Percentiles rank a stretch among this genome's conserved stretches.
These are phyloP conservation scores for Eutrema japonicum DNA, from an alignment of 345 rosid species.

Conservation along the genomic window DNA sequence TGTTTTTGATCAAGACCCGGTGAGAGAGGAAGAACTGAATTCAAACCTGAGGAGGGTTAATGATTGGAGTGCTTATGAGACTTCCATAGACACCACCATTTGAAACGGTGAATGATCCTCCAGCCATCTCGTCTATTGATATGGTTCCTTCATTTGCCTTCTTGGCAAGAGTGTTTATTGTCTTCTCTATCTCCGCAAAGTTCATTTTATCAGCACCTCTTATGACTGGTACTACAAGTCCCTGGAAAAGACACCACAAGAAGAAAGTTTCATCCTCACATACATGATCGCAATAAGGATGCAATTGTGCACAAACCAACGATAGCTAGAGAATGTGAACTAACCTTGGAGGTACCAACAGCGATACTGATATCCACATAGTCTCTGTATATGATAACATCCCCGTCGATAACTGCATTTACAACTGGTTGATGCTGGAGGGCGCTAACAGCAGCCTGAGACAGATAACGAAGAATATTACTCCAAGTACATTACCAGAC, in stretches of 20 bases:
- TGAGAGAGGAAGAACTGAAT: constrained; percentile 1
- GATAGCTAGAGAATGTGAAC: constrained; percentile 15
- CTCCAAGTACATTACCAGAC: too few species aligned
- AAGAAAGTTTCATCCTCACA: background rate
- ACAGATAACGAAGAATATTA: constrained; percentile 19
- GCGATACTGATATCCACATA: constrained; percentile 94
- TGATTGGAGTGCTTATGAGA: constrained; percentile 94
- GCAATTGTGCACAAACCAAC: background rate
- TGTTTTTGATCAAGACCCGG: background rate
- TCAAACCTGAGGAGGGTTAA: constrained; percentile 95
- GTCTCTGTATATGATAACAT: constrained; percentile 95
- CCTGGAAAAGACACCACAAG: constrained; percentile 60
- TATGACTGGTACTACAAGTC: constrained; percentile 90
- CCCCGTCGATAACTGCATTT: constrained; percentile 99
- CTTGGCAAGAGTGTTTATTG: constrained; percentile 83
- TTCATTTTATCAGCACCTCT: constrained; percentile 76
- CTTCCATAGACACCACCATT: constrained; percentile 83
- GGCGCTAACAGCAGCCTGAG: constrained; percentile 93
- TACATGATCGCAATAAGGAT: background rate
- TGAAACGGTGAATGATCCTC: constrained; percentile 80
- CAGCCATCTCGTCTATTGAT: constrained; percentile 99
- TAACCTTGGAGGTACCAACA: constrained; percentile 66
- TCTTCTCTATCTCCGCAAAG: constrained; percentile 92
- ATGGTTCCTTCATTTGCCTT: constrained; percentile 91
- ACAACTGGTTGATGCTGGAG: constrained; percentile 94